A percentile compares a stretch with the other conserved stretches of the same genome.
These are phyloP conservation scores for Hymenoscyphus scutula DNA, from an alignment of 2,329 filamentous ascomycete genomes.

Conservation along the genomic window DNA sequence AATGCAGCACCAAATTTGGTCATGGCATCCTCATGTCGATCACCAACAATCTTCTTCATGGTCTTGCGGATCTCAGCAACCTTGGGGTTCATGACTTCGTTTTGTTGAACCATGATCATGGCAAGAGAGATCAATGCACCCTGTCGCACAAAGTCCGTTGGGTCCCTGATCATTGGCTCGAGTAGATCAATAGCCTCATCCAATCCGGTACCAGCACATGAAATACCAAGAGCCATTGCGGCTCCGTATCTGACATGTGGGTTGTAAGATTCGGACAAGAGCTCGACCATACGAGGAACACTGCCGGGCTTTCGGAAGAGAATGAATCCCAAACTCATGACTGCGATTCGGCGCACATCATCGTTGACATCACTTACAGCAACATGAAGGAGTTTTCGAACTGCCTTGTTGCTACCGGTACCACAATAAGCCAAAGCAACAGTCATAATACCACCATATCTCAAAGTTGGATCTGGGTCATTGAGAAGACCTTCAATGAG, in stretches of 20 bases:
- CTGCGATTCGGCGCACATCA: constrained; percentile 90
- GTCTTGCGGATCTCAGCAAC: constrained; percentile 88
- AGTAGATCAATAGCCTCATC: constrained; percentile 95
- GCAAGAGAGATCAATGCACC: constrained; percentile 89
- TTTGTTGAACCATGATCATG: constrained; percentile 99
- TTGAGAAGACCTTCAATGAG: constrained; percentile 90
- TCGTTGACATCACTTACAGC: constrained; percentile 98
- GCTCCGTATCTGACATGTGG: constrained; percentile 97
- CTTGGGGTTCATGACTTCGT: constrained; percentile 98
- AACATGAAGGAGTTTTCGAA: constrained; percentile 90
- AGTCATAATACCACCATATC: constrained; percentile 98
- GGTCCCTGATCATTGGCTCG: constrained; percentile 99
- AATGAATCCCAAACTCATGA: constrained; percentile 98
- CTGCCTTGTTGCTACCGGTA: constrained; percentile 97
- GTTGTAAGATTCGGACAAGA: constrained; percentile 97
- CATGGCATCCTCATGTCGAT: constrained; percentile 98
- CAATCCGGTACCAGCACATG: constrained; percentile 91
- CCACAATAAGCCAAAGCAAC: constrained; percentile 96
- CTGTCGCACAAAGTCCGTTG: constrained; percentile 96
- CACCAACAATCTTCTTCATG: constrained; percentile 87
- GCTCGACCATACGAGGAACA: constrained; percentile 97
- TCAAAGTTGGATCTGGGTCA: constrained; percentile 87
- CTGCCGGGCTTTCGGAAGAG: constrained; percentile 96
- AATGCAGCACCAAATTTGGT: constrained; percentile 96
- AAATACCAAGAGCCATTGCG: constrained; percentile 97